Evolutionary conservation across 768 basidiomycete species (phyloP), one percentile per base, ranked within the genome.

Genomic region (Phanerochaete sordida): DNA sequence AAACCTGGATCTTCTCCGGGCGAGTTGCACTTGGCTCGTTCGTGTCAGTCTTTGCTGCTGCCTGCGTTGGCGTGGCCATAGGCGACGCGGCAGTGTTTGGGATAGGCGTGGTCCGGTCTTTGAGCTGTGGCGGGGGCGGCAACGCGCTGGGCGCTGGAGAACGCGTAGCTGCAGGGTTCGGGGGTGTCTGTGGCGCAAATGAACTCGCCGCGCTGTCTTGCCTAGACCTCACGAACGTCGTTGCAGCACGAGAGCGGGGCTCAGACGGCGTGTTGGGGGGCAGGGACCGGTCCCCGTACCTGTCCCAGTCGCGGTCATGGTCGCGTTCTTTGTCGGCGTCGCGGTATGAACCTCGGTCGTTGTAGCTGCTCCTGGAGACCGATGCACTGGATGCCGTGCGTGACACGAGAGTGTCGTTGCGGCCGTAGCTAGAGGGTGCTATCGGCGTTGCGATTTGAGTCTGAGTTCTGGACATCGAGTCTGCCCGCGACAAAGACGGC

Each of bases 1-100:
- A 79, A 45, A 72, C 65, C 26, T 59, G 63, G n/a, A 69, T 69
- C 49, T 73, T 76, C 52, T 79, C 76, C 3, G 74, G 75, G 23
- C 68, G 33, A n/a, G 76, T 68, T 21, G 71, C 43, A 12, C 50
- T 69, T 70, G 28, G 39, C 59, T 11, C 43, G 50, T 7, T 59
- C 19, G 27, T 47, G 28, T 47, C 19, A 24, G 23, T n/a, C 7
- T n/a, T n/a, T n/a, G n/a, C n/a, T n/a, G n/a, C n/a, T n/a, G n/a
- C n/a, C n/a, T n/a, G n/a, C n/a, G 44, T 46, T 5, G 44, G 44
- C 19, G 44, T 46, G 19, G 31, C 31, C 53, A 30, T 7, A 26
- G 33, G n/a, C n/a, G n/a, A n/a, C n/a, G n/a, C n/a, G n/a, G n/a
- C n/a, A n/a, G n/a, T n/a, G n/a, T n/a, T n/a, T n/a, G n/a, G n/a